These are phyloP conservation scores for Ceratocystis eucalypticola DNA, from an alignment of 2,329 filamentous ascomycete species.

Conservation along the genomic window DNA sequence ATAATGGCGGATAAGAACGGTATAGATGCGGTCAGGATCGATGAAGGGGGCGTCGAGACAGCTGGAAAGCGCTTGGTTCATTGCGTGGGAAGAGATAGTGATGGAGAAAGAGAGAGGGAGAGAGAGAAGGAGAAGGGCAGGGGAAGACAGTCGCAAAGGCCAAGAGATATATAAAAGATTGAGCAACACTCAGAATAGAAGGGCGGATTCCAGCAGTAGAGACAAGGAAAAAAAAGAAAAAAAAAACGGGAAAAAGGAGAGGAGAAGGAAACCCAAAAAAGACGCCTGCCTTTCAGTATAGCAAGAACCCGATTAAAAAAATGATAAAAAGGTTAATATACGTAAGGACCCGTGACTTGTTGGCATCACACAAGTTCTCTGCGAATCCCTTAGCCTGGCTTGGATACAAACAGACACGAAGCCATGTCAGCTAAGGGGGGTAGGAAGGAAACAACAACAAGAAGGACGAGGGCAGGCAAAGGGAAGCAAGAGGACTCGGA, in stretches of 20 bases:
- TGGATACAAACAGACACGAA: neutral
- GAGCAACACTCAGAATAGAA: neutral
- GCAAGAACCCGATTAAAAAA: neutral
- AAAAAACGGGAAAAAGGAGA: neutral
- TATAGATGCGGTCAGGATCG: neutral
- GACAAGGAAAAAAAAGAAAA: neutral
- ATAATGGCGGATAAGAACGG: neutral
- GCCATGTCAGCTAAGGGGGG: neutral
- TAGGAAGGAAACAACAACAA: neutral
- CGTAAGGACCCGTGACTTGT: slow-evolving; percentile 1
- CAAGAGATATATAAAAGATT: no score
- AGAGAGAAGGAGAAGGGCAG: neutral
- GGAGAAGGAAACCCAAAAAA: neutral
- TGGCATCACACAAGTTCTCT: neutral
- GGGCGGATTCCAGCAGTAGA: no score
- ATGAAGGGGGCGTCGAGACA: neutral
- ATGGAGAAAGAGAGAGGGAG: neutral
- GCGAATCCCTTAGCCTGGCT: slow-evolving; percentile 3
- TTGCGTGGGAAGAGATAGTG: neutral
- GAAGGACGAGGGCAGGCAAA: neutral
- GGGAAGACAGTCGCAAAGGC: neutral
- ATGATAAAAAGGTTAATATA: neutral
- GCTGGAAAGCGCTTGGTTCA: neutral
- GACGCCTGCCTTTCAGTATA: neutral
- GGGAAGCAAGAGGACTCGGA: neutral